Percentiles rank a stretch among this genome's conserved stretches.
These are phyloP conservation scores for Ophiognomonia clavigignenti-juglandacearum DNA, from an alignment of 2,329 filamentous ascomycete genomes.

Conservation along the genomic window DNA sequence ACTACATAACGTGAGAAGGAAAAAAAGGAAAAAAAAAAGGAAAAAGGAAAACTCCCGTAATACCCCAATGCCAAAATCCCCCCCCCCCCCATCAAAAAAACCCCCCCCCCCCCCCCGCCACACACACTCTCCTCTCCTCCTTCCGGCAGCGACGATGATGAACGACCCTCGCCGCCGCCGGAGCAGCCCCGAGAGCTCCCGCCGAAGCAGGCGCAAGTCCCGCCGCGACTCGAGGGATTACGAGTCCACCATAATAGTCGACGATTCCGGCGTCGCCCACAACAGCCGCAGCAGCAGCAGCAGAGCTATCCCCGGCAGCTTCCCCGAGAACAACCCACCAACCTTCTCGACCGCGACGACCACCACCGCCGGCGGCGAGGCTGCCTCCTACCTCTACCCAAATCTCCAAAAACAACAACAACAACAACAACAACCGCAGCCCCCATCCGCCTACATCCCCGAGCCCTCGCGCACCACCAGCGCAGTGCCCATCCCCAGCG, in stretches of 20 bases:
- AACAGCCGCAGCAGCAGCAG: slow-evolving; percentile 17
- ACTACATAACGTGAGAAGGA: no score
- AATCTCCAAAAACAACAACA: neutral
- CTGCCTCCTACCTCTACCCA: slow-evolving; percentile 1
- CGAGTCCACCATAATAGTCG: no score
- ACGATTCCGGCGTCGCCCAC: slow-evolving; percentile 27
- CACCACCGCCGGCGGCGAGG: slow-evolving; percentile 3
- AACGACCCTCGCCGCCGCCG: slow-evolving; percentile 50
- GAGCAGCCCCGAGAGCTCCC: slow-evolving; percentile 52
- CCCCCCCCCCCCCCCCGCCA: no score
- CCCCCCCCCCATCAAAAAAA: no score
- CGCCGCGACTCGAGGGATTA: slow-evolving; percentile 37
- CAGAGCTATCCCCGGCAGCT: slow-evolving; percentile 4
- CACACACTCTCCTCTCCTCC: slow-evolving; percentile 1
- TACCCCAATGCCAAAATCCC: no score
- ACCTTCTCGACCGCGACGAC: slow-evolving; percentile 10
- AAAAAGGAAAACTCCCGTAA: no score
- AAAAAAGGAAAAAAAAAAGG: no score
- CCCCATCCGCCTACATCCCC: slow-evolving; percentile 8
- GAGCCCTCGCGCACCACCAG: slow-evolving; percentile 1
- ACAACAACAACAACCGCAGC: neutral
- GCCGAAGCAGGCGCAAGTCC: slow-evolving; percentile 42
- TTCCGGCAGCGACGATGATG: slow-evolving; percentile 40
- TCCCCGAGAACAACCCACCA: slow-evolving; percentile 2
- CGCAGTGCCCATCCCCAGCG: slow-evolving; percentile 2